phyloP scores from a whole-genome alignment of 2,329 filamentous ascomycete species.

The Nakataea oryzae region DNA sequence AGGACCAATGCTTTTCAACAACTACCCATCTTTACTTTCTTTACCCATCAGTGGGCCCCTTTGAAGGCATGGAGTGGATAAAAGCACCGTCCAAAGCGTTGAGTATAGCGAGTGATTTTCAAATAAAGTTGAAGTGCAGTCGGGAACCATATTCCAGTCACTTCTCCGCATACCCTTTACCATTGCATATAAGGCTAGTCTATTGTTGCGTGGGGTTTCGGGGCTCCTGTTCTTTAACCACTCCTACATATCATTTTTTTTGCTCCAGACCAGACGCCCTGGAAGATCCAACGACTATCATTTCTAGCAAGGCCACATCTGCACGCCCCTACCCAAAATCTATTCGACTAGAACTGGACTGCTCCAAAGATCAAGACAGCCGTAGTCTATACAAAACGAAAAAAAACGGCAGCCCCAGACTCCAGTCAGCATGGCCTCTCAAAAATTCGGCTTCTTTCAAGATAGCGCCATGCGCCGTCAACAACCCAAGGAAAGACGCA shows the following conservation, averaged over 20 bases:
- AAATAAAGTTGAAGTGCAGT: too few species aligned
- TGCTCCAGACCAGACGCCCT: too few species aligned
- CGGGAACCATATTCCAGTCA: neutral
- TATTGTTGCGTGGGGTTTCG: too few species aligned
- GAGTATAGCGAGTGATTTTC: neutral
- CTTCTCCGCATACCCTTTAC: too few species aligned
- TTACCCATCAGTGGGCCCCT: neutral
- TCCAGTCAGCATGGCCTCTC: neutral
- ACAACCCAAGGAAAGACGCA: neutral
- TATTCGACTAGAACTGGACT: too few species aligned
- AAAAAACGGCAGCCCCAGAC: neutral
- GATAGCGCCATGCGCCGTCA: neutral
- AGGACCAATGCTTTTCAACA: too few species aligned
- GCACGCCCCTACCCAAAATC: too few species aligned
- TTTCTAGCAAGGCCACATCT: too few species aligned
- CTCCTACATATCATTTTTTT: too few species aligned
- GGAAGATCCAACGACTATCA: too few species aligned
- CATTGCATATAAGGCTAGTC: neutral
- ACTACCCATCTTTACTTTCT: neutral
- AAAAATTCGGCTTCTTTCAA: neutral
- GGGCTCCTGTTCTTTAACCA: neutral
- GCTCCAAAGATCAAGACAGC: too few species aligned
- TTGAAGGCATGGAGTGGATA: neutral
- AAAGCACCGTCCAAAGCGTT: neutral
- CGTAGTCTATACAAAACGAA: neutral